Evolutionary conservation across 345 rosid species (phyloP).

Genomic region (Litchi chinensis): DNA sequence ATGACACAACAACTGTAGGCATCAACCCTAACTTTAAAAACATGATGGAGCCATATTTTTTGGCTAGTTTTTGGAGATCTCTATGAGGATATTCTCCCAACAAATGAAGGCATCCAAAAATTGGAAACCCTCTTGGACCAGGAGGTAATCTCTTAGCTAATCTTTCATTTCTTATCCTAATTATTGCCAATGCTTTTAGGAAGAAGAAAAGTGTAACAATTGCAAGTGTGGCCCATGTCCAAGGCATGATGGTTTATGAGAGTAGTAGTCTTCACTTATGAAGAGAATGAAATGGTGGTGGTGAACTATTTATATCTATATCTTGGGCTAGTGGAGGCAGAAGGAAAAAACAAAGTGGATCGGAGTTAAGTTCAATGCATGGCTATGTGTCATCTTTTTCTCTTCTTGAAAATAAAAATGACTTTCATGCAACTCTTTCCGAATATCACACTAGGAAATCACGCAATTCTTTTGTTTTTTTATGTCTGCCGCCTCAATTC

Average conservation of each 20-base stretch:
- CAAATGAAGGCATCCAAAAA: conserved; percentile 42
- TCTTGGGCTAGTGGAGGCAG: background rate
- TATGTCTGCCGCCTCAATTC: background rate
- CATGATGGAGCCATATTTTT: conserved; percentile 51
- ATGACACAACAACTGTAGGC: conserved; percentile 41
- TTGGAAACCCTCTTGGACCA: conserved; percentile 44
- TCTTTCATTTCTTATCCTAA: background rate
- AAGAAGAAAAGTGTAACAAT: background rate
- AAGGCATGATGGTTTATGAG: conserved; percentile 2
- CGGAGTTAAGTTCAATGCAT: background rate
- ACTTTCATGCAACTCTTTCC: background rate
- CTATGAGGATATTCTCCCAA: conserved; percentile 40
- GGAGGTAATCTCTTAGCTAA: conserved; percentile 35
- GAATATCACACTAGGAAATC: background rate
- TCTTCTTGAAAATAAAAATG: no score
- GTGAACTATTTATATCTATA: background rate
- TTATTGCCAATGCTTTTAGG: background rate
- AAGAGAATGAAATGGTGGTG: background rate
- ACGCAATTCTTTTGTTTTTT: background rate
- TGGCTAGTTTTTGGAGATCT: conserved; percentile 33
- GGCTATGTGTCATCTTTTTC: background rate
- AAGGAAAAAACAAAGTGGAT: background rate
- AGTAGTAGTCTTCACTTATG: background rate
- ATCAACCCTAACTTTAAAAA: conserved; percentile 34
- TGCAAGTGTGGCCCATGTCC: background rate